Evolutionary conservation across 2,329 filamentous ascomycete species (phyloP), one percentile per base, ranked within the genome.

Genomic region (Cercospora canescens): DNA sequence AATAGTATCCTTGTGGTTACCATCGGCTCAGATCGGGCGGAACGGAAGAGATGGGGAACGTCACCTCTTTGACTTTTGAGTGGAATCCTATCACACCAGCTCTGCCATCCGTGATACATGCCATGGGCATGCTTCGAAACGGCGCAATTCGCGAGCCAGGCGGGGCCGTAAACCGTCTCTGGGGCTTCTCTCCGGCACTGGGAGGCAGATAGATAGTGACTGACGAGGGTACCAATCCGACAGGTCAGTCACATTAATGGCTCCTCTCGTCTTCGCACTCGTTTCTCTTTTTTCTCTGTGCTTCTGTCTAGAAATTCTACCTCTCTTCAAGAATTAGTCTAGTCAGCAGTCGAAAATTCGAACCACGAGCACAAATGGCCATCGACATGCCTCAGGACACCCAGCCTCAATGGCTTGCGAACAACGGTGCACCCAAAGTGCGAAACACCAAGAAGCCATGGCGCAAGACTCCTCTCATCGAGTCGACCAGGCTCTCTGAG

Each of bases 401-500:
- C 30, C 30, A 55, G 45, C 45, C 60, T 26, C 62, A 59, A 52
- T 63, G 62, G 62, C 54, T 63, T n/a, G 60, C 64, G 14, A 67
- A 63, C 48, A 61, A 50, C 1, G 39, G 48, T n/a, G 48, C 56
- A 14, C 55, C 62, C 26, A 63, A 26, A 24, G 60, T 37, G 21
- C 61, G 56, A 45, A 54, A 41, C n/a, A 30, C 58, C 14, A 70
- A 70, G 62, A 64, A 67, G 61, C 88, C 91, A 65, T 93, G 89
- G 89, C 85, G 88, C 65, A 82, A 89, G 75, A 94, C 91, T 21
- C 91, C 91, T 34, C 84, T 91, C 66, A 83, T 91, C 67, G 86
- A 88, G 73, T 92, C 88, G 2, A 82, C 84, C 62, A 81, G 86
- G 16, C 83, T 94, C 52, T 93, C 90, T 54, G 85, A 87, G 69